A percentile compares a stretch with the other conserved stretches of the same genome.
Conservation (phyloP, 768 basidiomycete genomes). For the Mycena vitilis region DNA sequence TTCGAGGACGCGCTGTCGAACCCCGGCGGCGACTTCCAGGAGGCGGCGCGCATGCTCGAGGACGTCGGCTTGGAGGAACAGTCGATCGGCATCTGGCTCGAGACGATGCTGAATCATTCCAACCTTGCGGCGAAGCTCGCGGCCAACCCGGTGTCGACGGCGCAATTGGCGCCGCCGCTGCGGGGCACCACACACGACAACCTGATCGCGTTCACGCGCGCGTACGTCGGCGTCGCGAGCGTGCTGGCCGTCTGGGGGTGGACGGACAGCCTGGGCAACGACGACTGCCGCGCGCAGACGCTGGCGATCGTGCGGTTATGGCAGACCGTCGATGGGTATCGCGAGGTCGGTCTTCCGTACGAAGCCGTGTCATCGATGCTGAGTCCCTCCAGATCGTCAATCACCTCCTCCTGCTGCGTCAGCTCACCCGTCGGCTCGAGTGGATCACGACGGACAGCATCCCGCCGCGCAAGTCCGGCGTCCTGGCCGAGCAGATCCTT, state of each 20-base stretch:
- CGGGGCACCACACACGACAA: slow-evolving; percentile 59
- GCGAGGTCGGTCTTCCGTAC: slow-evolving; percentile 61
- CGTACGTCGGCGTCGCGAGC: slow-evolving; percentile 73
- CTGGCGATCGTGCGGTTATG: slow-evolving; percentile 73
- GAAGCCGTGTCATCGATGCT: slow-evolving; percentile 24
- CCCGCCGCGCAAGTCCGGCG: slow-evolving; percentile 70
- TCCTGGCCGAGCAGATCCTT: slow-evolving; percentile 78
- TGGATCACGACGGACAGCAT: slow-evolving; percentile 77
- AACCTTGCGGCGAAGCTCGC: slow-evolving; percentile 61
- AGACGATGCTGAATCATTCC: slow-evolving; percentile 71
- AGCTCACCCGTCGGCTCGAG: slow-evolving; percentile 77
- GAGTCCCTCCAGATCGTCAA: slow-evolving; percentile 68
- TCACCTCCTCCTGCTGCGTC: slow-evolving; percentile 76
- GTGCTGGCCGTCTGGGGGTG: slow-evolving; percentile 82
- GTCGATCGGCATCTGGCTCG: slow-evolving; percentile 79
- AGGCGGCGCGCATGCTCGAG: slow-evolving; percentile 63
- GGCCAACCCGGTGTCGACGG: slow-evolving; percentile 52
- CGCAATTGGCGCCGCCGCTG: slow-evolving; percentile 55
- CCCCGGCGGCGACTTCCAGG: slow-evolving; percentile 60
- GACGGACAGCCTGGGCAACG: slow-evolving; percentile 80
- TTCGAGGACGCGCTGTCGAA: slow-evolving; percentile 74
- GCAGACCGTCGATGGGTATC: slow-evolving; percentile 77
- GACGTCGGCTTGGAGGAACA: slow-evolving; percentile 75
- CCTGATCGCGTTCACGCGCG: slow-evolving; percentile 73
- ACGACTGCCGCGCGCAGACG: slow-evolving; percentile 70